phyloP scores from a whole-genome alignment of 2,329 filamentous ascomycete genomes.

The Xylariaceae sp. region DNA sequence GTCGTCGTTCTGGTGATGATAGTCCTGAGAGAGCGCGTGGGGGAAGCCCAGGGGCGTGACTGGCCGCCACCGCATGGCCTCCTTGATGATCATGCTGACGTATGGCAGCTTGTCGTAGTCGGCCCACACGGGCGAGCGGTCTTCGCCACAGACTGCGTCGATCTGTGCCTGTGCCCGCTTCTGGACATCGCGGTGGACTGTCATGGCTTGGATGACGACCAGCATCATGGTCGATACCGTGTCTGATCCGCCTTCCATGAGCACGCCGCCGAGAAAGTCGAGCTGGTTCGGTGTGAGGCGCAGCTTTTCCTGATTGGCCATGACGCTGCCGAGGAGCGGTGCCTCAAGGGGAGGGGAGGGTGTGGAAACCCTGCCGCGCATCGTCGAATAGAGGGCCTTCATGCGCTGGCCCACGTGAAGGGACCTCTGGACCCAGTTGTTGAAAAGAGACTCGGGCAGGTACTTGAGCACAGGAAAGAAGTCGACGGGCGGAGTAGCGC shows the following conservation, averaged over 20 bases:
- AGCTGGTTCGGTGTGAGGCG: conserved; percentile 29
- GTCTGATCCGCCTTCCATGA: conserved; percentile 33
- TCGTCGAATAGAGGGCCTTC: not conserved
- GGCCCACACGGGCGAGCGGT: conserved; percentile 32
- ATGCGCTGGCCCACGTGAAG: not conserved
- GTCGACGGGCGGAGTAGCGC: conserved; percentile 14
- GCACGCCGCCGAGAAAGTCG: conserved; percentile 30
- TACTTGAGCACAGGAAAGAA: conserved; percentile 12
- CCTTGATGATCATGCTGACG: conserved; percentile 35
- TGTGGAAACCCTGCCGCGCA: not conserved
- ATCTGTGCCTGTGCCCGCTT: conserved; percentile 36
- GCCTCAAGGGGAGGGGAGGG: not conserved
- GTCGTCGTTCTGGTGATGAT: conserved; percentile 27
- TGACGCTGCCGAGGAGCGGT: not conserved
- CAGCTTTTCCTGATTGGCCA: conserved; percentile 24
- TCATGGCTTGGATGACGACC: conserved; percentile 38
- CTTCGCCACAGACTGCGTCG: conserved; percentile 32
- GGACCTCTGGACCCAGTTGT: conserved; percentile 3
- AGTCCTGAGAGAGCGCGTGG: conserved; percentile 29
- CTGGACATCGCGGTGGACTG: conserved; percentile 34
- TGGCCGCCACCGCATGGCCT: conserved; percentile 37
- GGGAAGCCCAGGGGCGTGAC: conserved; percentile 31
- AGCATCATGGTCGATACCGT: conserved; percentile 32
- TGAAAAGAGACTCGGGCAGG: conserved; percentile 7
- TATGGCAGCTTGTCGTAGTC: conserved; percentile 37